Evolutionary conservation across 306 rosid species (phyloP).

Genomic region (Morella rubra): DNA sequence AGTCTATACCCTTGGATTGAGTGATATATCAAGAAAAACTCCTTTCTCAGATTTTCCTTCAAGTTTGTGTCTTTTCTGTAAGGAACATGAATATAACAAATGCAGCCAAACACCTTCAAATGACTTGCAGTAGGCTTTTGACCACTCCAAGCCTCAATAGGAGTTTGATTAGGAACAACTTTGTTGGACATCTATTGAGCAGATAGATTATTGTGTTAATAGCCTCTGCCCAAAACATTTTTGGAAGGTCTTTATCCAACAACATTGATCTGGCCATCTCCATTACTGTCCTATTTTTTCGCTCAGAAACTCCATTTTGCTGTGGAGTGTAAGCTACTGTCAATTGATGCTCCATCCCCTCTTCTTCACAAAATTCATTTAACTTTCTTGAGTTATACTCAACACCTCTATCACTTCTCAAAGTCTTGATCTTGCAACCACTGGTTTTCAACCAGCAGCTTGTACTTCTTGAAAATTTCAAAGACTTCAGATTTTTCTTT

Average conservation of each 20-base stretch:
- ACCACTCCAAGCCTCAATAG: neutral
- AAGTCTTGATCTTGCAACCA: neutral
- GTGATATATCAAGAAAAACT: too few relatives aligned
- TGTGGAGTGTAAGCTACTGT: neutral
- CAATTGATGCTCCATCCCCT: conserved; percentile 3
- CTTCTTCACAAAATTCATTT: neutral
- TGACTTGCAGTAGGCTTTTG: neutral
- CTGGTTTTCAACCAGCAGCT: neutral
- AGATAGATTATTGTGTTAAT: neutral
- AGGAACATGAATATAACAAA: neutral
- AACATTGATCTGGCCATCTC: neutral
- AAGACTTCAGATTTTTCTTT: neutral
- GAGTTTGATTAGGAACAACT: too few relatives aligned
- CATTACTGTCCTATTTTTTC: neutral
- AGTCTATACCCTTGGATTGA: neutral
- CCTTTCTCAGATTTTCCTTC: neutral
- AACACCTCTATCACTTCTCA: neutral
- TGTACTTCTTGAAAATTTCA: neutral
- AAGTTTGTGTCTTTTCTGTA: neutral
- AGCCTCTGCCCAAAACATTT: neutral
- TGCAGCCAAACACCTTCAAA: neutral
- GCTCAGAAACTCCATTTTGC: conserved; percentile 3
- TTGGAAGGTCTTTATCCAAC: neutral
- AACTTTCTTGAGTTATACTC: neutral
- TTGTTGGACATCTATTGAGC: too few relatives aligned